Base-by-base conservation (phyloP, 2,329 filamentous ascomycete species). In the Fusarium oligoseptatum region DNA sequence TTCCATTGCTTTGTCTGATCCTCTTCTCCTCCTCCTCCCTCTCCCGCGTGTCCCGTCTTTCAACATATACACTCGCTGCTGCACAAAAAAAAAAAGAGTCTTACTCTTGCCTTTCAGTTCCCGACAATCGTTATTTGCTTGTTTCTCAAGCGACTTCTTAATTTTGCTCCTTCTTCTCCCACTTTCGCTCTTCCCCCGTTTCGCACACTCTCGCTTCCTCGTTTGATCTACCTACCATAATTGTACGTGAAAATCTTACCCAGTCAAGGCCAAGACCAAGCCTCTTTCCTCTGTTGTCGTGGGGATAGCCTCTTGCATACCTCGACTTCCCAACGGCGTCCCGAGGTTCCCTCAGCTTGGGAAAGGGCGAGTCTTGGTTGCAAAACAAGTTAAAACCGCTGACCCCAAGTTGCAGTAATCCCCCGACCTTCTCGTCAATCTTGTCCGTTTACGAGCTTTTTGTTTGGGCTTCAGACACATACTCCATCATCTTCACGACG, bases 1-100 rank as follows among this genome's bases (percentile, higher is more conserved):
- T 56, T 56, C 52, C 52, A 56, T 56, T 34, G 29, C 52, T 56
- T 58, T 58, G 32, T 58, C 55, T 58, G 22, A 60, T 60, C 52
- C 32, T 66, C 50, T 14, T 65, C 22, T 24, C 22, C 22, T 24
- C 22, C 37, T 67, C 64, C 60, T 63, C 27, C 61, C 22, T 63
- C 65, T 62, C 67, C 60, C 55, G 73, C 62, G 58, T 75, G 37
- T 58, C 65, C 64, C 34, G 32, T 57, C 55, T 22, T 57, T 24
- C 34, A 36, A 57, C 20, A 39, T 52, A 68, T 75, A 68, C 72
- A 20, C 55, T 76, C 71, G 70, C 69, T 71, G 45, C 39, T 67
- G 63, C 63, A 55, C 66, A 24, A 41, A 20, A 27, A 27, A 24
- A 27, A 48, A 11, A 27, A 55, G 48, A 52, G 48, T 55, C 48